Conservation (phyloP, 495 filamentous ascomycete genomes). For the Emericellopsis terricola region DNA sequence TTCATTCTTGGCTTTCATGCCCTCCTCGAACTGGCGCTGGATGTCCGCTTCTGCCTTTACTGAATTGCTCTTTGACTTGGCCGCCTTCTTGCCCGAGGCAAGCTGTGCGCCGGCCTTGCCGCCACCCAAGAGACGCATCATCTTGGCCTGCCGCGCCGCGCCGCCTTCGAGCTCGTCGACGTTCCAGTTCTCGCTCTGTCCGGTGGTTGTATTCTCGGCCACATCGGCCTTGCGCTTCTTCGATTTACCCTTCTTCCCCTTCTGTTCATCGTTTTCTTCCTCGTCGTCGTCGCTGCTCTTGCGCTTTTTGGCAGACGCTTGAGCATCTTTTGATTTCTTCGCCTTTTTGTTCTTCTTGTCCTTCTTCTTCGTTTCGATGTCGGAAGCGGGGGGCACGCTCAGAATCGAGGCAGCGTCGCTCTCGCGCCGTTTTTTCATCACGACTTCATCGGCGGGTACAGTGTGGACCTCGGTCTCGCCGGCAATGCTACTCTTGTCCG, state of each 20-base stretch:
- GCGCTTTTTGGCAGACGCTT: conserved; percentile 8
- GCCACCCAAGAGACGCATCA: conserved; percentile 35
- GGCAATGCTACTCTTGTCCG: not conserved
- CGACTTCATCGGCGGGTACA: not conserved
- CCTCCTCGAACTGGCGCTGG: conserved; percentile 37
- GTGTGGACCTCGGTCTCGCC: not conserved
- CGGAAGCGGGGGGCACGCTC: not conserved
- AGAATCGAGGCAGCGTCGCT: not conserved
- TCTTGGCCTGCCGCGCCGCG: conserved; percentile 32
- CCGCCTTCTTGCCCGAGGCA: conserved; percentile 2
- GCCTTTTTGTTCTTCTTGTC: not conserved
- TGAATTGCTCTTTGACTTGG: conserved; percentile 13
- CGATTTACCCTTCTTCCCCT: conserved; percentile 3
- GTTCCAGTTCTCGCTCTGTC: conserved; percentile 27
- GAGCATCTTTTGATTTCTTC: not conserved
- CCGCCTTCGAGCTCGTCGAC: conserved; percentile 31
- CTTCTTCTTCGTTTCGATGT: not conserved
- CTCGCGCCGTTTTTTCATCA: not conserved
- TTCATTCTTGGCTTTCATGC: conserved; percentile 41
- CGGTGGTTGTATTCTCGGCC: conserved; percentile 1
- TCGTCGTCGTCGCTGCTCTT: conserved; percentile 2
- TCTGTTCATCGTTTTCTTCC: conserved; percentile 2
- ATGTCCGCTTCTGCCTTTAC: conserved; percentile 31
- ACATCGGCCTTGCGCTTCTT: conserved; percentile 3
- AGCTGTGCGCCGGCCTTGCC: conserved; percentile 15